Base-by-base conservation (phyloP, 192 early-diverging fungal species). In the Funneliformis geosporum region DNA sequence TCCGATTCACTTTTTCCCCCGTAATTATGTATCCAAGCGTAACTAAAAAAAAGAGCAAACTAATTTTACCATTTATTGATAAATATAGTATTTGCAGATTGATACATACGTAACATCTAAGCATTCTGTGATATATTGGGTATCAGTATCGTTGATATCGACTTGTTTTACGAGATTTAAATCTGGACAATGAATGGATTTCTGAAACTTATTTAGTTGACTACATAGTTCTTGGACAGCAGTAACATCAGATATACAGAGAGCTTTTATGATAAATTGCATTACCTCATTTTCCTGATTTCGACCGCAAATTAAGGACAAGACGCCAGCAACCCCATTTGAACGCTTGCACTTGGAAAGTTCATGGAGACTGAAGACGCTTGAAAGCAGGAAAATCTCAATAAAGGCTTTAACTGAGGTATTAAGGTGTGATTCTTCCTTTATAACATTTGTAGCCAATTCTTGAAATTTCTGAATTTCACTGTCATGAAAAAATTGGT, bases 61-160 rank as follows among this genome's bases (percentile, higher is more conserved):
- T n/a, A n/a, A n/a, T n/a, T n/a, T n/a, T 43, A 60, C 23, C 28
- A 33, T 65, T 64, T 6, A 76, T 39, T 62, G 25, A 27, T 67
- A 76, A 43, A 21, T 14, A 25, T 61, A 65, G 21, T 43, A 42
- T 33, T 64, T 33, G 28, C 62, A 76, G 44, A 76, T 62, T 65
- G 38, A 65, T n/a, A 76, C 75, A 64, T 65, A 76, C 75, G 43
- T n/a, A 40, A 60, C 60, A 23, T 38, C 33, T 11, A 76, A 40
- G 43, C 75, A 65, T 25, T 76, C 75, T 18, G 14, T 44, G 60
- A 74, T 74, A 8, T 74, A 74, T 40, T 76, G 75, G 4, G 75
- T 64, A 21, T 76, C 75, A 25, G 62, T 25, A 59, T 76, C 75
- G 38, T 62, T 38, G 33, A 43, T 28, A 21, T 76, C 60, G 6